These are phyloP conservation scores for Tephrocybe sp. DNA, from an alignment of 768 basidiomycete species.

Conservation along the genomic window DNA sequence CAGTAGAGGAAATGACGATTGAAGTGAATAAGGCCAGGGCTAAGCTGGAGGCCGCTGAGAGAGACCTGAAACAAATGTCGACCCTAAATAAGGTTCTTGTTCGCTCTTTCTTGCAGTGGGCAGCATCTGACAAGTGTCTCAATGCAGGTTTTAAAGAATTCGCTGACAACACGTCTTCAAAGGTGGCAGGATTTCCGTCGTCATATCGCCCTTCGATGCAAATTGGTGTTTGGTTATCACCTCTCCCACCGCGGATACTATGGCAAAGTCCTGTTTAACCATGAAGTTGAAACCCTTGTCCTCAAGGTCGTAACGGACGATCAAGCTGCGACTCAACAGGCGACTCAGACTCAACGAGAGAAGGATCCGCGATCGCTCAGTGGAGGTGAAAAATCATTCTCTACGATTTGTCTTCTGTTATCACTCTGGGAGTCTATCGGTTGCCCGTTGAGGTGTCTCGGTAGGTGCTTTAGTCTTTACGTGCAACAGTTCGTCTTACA, in stretches of 20 bases:
- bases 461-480: conserved; percentile 33
- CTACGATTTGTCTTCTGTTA: conserved; percentile 91
- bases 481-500: conserved; percentile 1
- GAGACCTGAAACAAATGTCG: conserved; percentile 61
- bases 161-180: conserved; percentile 60
- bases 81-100: conserved; percentile 60
- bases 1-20: conserved; percentile 72
- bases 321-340: conserved; percentile 52
- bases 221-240: conserved; percentile 77
- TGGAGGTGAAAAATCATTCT: conserved; percentile 96
- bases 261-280: conserved; percentile 88
- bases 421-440: conserved; percentile 95
- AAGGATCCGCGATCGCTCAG: conserved; percentile 86
- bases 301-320: conserved; percentile 87
- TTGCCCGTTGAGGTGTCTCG: conserved; percentile 90
- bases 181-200: conserved; percentile 88
- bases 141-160: conserved; percentile 59
- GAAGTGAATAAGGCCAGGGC: conserved; percentile 66
- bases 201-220: conserved; percentile 86
- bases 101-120: not conserved
- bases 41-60: conserved; percentile 56
- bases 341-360: conserved; percentile 65
- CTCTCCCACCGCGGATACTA: conserved; percentile 85
- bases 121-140: not conserved
- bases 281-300: conserved; percentile 55